Evolutionary conservation across 2,329 filamentous ascomycete genomes (phyloP), one percentile per base, ranked within the genome.

Genomic region (Apiospora saccharicola): DNA sequence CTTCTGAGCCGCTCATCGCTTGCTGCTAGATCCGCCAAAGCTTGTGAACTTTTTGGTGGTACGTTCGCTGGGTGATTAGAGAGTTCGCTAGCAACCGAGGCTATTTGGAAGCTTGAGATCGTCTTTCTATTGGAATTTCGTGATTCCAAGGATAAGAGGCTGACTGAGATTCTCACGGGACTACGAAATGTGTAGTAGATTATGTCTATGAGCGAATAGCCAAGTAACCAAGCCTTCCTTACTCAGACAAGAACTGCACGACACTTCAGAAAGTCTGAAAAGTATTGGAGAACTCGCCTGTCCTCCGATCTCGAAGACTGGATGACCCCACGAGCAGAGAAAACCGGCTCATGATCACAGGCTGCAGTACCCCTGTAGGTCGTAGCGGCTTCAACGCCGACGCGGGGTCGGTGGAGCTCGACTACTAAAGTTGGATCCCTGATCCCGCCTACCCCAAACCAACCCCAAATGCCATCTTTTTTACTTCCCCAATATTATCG

Each of bases 1-100:
- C 83, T 72, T 77, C 73, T 26, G 72, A 74, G 72, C 61, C 70
- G 41, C 74, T 74, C 76, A 78, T 78, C 68, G 64, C 71, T 37
- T 47, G 41, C 41, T 72, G 24, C 26, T 47, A 16, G 7, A 19
- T 6, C 10, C 22, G 53, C 26, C 12, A 51, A 13, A 49, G 6
- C 24, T 10, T 24, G n/a, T 26, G n/a, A n/a, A 4, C 49, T 51
- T 46, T 3, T 51, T 51, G 49, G 26, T 12, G 14, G 5, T 53
- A 53, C 12, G 5, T 53, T 30, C 12, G 16, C 16, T 37, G 34
- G 7, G 8, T 5, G 7, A 8, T 5, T 1, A 16, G 2, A 22
- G 26, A 61, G 12, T 16, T 30, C 53, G 16, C 16, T 13, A 22
- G 8, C n/a, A 64, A n/a, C 34, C 57, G 34, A 41, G 34, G 34